These are phyloP conservation scores for Tulasnella calospora DNA, from an alignment of 768 basidiomycete genomes.

Conservation along the genomic window DNA sequence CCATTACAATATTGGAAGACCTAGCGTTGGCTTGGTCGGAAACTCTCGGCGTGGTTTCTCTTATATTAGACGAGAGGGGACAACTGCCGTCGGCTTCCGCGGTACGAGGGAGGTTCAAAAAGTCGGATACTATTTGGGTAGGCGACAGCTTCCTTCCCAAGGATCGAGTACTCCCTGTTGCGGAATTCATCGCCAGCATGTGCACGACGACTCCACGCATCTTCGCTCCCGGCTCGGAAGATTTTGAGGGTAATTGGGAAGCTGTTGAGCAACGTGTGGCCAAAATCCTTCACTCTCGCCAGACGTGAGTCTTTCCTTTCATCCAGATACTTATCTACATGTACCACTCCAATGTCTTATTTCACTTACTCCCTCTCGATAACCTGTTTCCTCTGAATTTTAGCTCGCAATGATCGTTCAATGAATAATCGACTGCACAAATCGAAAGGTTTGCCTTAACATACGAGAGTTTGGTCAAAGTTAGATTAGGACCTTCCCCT, in stretches of 20 bases:
- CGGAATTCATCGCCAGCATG: neutral
- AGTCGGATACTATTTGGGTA: neutral
- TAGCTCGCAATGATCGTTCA: too few species aligned
- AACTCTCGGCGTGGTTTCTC: neutral
- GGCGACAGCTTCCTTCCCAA: neutral
- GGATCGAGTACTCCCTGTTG: neutral
- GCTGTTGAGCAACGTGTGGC: neutral
- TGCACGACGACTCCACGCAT: neutral
- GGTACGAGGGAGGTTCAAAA: neutral
- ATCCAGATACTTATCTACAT: too few species aligned
- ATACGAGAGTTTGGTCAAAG: too few species aligned
- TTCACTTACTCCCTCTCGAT: too few species aligned
- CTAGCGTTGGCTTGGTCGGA: neutral
- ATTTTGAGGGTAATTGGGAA: neutral
- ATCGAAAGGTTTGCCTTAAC: too few species aligned
- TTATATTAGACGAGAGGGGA: neutral
- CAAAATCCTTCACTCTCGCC: neutral
- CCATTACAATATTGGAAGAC: neutral
- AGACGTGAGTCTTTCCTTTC: neutral
- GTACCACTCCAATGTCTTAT: too few species aligned
- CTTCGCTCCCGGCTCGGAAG: neutral
- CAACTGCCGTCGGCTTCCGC: neutral
- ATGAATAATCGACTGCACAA: too few species aligned
- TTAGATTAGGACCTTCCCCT: too few species aligned
- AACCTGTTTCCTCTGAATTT: too few species aligned